These are phyloP conservation scores for Scheffersomyces illinoinensis DNA, from an alignment of 1,139 yeast species.

Conservation along the genomic window DNA sequence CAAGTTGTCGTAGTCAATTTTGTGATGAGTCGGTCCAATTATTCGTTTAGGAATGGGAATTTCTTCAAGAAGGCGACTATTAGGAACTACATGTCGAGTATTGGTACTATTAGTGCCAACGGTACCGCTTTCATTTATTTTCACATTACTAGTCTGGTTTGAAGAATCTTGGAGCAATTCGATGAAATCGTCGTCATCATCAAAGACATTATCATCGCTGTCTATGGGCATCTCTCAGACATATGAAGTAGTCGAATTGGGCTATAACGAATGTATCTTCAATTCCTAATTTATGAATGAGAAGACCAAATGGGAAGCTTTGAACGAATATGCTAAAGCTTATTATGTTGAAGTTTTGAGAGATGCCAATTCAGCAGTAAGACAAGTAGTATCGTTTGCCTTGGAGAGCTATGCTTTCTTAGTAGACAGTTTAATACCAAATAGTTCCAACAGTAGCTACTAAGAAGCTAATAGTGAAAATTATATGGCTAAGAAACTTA, in stretches of 20 bases:
- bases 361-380: not conserved
- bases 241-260: not conserved
- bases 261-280: not conserved
- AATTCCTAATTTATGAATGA: not conserved
- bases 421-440: not conserved
- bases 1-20: constrained; percentile 41
- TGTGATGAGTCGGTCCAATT: constrained; percentile 51
- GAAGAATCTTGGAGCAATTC: not conserved
- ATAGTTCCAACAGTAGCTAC: not conserved
- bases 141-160: not conserved
- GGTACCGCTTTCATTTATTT: not conserved
- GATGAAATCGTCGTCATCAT: constrained; percentile 7
- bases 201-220: constrained; percentile 6
- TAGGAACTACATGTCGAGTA: not conserved
- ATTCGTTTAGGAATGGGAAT: not conserved
- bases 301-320: not conserved
- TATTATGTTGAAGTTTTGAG: not conserved
- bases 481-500: not conserved
- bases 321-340: not conserved
- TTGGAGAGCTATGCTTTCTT: not conserved
- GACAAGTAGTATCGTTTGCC: not conserved
- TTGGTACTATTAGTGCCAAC: no score
- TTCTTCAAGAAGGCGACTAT: constrained; percentile 1
- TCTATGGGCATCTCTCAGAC: constrained; percentile 1
- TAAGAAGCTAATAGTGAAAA: not conserved